phyloP scores from a whole-genome alignment of 805 yeast genomes.

The Lipomyces kockii region DNA sequence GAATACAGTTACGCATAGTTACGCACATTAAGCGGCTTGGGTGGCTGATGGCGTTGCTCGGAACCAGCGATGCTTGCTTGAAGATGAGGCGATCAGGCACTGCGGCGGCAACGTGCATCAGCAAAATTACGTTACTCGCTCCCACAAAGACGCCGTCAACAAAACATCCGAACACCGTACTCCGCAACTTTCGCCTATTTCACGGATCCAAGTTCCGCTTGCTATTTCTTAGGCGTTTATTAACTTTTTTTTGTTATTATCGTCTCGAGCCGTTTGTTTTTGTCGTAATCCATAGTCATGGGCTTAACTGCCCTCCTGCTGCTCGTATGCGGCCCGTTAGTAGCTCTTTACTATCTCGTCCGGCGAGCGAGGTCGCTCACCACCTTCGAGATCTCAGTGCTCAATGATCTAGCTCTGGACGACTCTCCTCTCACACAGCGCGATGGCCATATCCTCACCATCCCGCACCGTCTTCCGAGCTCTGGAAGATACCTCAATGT shows the following conservation, averaged over 20 bases:
- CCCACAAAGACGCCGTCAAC: not conserved
- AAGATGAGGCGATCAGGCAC: not conserved
- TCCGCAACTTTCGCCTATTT: not conserved
- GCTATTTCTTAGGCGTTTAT: not conserved
- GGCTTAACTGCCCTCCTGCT: conserved; percentile 2
- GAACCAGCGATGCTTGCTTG: not conserved
- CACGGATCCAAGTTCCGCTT: not conserved
- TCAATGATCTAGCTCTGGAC: conserved; percentile 24
- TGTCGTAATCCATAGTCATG: not conserved
- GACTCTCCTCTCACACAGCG: conserved; percentile 33
- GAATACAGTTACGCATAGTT: too few species aligned
- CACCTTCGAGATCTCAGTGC: conserved; percentile 21
- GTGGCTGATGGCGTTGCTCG: not conserved
- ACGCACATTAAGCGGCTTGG: not conserved
- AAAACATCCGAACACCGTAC: not conserved
- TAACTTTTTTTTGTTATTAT: not conserved
- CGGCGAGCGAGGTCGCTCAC: conserved; percentile 20
- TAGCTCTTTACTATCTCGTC: conserved; percentile 1
- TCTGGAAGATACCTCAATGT: not conserved
- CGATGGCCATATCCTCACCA: conserved; percentile 16
- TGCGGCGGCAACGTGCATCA: not conserved
- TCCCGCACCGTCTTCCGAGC: not conserved
- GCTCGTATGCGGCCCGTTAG: not conserved
- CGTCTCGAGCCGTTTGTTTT: not conserved
- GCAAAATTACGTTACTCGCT: not conserved